Conservation (phyloP, 495 filamentous ascomycete species). For the Pseudevernia furfuracea region DNA sequence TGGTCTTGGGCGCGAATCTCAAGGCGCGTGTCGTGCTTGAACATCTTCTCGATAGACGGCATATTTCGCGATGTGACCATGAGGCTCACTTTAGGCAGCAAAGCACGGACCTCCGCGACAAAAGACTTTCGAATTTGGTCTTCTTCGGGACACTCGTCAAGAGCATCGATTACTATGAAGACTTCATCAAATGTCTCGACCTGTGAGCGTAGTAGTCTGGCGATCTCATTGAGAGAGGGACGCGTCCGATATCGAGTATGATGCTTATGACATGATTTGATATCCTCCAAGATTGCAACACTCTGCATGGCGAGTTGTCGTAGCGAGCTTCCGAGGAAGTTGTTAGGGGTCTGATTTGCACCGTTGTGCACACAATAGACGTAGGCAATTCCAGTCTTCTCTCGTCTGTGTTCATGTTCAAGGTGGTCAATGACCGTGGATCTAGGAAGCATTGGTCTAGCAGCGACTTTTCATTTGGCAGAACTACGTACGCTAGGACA, state of each 20-base stretch:
- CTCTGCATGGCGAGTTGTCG: not conserved
- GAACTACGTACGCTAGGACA: not conserved
- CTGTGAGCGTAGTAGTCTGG: not conserved
- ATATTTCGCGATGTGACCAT: constrained; percentile 17
- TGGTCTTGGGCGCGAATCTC: constrained; percentile 34
- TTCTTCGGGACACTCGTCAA: constrained; percentile 38
- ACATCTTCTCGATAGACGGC: constrained; percentile 29
- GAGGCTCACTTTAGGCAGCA: not conserved
- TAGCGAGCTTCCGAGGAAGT: not conserved
- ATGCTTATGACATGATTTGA: not conserved
- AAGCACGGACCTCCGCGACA: not conserved
- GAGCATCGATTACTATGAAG: constrained; percentile 32
- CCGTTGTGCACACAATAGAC: constrained; percentile 6
- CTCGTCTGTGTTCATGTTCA: not conserved
- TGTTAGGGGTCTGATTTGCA: not conserved
- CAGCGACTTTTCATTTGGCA: not conserved
- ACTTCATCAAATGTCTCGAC: not conserved
- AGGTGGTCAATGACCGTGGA: constrained; percentile 5
- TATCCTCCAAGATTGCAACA: not conserved
- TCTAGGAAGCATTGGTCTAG: not conserved
- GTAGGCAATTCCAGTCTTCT: not conserved
- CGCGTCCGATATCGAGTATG: not conserved
- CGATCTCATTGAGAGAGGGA: not conserved
- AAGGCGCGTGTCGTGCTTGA: constrained; percentile 24
- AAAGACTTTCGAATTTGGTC: not conserved